Conservation (phyloP, 306 rosid genomes). For the Cicer cuneatum region DNA sequence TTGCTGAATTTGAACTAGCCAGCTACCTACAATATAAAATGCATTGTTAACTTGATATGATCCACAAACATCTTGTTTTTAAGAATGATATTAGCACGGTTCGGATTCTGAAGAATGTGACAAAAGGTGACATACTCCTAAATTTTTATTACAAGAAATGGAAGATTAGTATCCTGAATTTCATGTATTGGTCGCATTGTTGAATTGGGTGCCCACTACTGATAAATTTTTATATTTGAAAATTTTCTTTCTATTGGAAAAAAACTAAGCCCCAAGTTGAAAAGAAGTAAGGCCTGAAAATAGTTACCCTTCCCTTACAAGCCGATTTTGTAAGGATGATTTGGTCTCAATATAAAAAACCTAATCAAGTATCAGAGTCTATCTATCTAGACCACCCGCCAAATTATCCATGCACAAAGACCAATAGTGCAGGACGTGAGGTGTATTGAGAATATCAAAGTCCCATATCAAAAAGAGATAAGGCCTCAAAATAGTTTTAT, state of each 20-base stretch:
- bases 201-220: constrained; percentile 16
- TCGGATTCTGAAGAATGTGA: constrained; percentile 4
- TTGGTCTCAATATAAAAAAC: not conserved
- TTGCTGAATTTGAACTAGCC: constrained; percentile 13
- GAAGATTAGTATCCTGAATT: constrained; percentile 32
- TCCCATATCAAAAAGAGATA: not conserved
- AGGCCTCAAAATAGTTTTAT: not conserved
- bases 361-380: not conserved
- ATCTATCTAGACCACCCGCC: not conserved
- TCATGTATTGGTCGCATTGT: constrained; percentile 32
- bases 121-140: not conserved
- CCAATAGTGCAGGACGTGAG: not conserved
- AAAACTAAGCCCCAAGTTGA: not conserved
- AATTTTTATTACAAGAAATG: not conserved
- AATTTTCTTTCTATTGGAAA: not conserved
- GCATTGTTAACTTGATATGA: constrained; percentile 13
- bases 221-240: constrained; percentile 10
- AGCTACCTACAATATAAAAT: constrained; percentile 6
- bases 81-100: not conserved
- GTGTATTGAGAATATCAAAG: not conserved
- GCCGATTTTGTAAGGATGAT: not conserved
- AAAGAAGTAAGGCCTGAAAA: not conserved
- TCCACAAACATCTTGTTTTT: constrained; percentile 5
- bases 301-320: not conserved
- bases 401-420: not conserved